Conservation (phyloP, 352 stramenopile species). For the Globisporangium parvum region DNA sequence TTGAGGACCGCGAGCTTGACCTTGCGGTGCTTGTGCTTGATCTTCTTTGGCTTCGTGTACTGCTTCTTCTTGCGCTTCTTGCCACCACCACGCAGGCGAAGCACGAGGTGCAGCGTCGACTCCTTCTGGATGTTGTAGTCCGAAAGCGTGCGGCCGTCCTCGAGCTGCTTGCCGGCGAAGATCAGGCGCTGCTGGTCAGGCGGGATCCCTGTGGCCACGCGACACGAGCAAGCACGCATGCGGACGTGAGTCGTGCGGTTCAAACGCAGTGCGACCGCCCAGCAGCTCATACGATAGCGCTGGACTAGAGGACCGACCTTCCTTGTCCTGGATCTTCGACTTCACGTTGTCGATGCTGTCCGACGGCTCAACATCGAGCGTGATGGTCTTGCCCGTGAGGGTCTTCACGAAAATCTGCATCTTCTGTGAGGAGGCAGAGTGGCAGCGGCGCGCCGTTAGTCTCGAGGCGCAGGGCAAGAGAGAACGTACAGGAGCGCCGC, state of each 20-base stretch:
- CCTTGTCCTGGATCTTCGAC: conserved; percentile 99
- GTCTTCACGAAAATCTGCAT: conserved; percentile 97
- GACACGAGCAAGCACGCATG: no score
- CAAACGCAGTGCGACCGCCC: no score
- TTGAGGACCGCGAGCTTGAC: conserved; percentile 97
- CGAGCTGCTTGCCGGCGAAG: conserved; percentile 99
- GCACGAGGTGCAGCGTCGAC: conserved; percentile 96
- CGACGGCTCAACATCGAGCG: conserved; percentile 98
- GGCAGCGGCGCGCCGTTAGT: neutral
- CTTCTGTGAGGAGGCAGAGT: conserved; percentile 41
- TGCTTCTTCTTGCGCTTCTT: conserved; percentile 99
- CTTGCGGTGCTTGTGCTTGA: conserved; percentile 95
- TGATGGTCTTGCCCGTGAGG: conserved; percentile 99
- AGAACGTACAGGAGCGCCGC: no score
- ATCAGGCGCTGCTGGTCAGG: conserved; percentile 99
- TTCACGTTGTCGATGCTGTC: conserved; percentile 99
- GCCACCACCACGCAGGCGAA: conserved; percentile 93
- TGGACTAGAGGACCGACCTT: conserved; percentile 39
- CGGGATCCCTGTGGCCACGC: conserved; percentile 90
- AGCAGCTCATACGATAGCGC: conserved; percentile 18
- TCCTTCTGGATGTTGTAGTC: conserved; percentile 98
- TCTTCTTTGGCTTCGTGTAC: conserved; percentile 99
- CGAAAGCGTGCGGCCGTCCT: conserved; percentile 91
- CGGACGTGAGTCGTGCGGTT: no score
- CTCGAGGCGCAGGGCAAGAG: conserved; percentile 6